A percentile compares a stretch with the other conserved stretches of the same genome.
These are phyloP conservation scores for Alloteropsis angusta DNA, from an alignment of 202 grass and related monocot species.

Conservation along the genomic window DNA sequence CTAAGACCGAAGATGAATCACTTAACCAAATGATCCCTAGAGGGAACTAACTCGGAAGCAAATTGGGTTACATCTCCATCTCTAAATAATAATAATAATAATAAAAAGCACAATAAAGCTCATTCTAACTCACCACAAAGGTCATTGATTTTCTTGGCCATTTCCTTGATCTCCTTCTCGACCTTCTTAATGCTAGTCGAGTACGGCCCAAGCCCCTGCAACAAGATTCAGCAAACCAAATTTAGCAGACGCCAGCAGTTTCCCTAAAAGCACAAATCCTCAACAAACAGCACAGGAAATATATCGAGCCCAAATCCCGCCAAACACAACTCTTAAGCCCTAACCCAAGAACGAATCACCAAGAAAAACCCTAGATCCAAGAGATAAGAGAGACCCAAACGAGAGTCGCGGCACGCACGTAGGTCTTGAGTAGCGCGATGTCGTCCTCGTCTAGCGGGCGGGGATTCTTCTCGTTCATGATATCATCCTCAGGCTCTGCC, in stretches of 20 bases:
- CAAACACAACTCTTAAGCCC: neutral
- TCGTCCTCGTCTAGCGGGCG: conserved; percentile 59
- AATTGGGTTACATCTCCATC: conserved; percentile 1
- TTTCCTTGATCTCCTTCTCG: conserved; percentile 90
- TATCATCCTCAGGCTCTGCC: conserved; percentile 51
- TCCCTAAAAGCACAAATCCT: neutral
- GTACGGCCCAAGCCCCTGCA: conserved; percentile 75
- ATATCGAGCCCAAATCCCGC: neutral
- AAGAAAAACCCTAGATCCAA: conserved; percentile 8
- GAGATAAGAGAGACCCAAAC: neutral
- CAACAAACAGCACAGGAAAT: neutral
- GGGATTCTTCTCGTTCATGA: conserved; percentile 75
- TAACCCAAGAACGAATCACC: neutral
- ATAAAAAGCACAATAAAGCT: neutral
- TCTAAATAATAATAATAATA: neutral
- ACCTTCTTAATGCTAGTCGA: conserved; percentile 67
- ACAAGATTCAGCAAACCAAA: neutral
- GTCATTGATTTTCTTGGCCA: conserved; percentile 84
- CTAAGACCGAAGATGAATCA: neutral
- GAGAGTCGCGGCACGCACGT: conserved; percentile 24
- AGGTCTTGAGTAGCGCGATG: conserved; percentile 80
- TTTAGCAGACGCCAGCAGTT: conserved; percentile 6
- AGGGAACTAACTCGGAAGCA: neutral
- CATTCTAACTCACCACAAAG: conserved; percentile 48
- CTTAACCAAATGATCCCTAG: neutral